A percentile compares a stretch with the other conserved stretches of the same genome.
phyloP scores from a whole-genome alignment of 176 grass and related monocot species.

The Carex cristatella region DNA sequence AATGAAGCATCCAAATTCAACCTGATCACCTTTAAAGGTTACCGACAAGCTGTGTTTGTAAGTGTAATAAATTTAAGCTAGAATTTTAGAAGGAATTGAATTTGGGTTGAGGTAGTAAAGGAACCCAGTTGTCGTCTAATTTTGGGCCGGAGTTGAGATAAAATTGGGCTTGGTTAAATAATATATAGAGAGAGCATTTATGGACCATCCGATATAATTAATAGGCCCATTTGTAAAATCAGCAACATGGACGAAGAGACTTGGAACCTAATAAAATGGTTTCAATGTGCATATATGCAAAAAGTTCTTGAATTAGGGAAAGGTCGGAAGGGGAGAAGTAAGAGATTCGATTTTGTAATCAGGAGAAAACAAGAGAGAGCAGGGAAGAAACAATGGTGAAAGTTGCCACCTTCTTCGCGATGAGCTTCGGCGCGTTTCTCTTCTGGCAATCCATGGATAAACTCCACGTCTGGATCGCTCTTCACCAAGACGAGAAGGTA shows the following conservation, averaged over 20 bases:
- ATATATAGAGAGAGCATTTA: too few species aligned
- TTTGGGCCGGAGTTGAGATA: too few species aligned
- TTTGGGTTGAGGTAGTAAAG: too few species aligned
- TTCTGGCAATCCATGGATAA: constrained; percentile 97
- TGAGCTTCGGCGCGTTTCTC: constrained; percentile 89
- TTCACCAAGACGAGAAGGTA: constrained; percentile 97
- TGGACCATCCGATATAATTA: background rate
- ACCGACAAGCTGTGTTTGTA: too few species aligned
- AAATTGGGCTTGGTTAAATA: too few species aligned
- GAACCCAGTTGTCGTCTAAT: too few species aligned
- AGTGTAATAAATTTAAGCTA: too few species aligned
- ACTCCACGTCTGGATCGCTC: constrained; percentile 83
- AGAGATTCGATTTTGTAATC: background rate
- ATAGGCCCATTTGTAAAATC: background rate
- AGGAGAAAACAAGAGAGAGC: background rate
- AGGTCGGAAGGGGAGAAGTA: background rate
- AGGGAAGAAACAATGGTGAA: constrained; percentile 53
- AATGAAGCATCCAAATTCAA: background rate
- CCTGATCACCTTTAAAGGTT: too few species aligned
- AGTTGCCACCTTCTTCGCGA: constrained; percentile 84
- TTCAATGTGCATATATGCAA: background rate
- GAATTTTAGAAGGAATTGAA: too few species aligned
- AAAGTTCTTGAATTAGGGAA: background rate
- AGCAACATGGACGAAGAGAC: background rate
- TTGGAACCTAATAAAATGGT: background rate